Conservation (phyloP, 176 grass and related monocot genomes). For the Dendrocalamus sinicus region DNA sequence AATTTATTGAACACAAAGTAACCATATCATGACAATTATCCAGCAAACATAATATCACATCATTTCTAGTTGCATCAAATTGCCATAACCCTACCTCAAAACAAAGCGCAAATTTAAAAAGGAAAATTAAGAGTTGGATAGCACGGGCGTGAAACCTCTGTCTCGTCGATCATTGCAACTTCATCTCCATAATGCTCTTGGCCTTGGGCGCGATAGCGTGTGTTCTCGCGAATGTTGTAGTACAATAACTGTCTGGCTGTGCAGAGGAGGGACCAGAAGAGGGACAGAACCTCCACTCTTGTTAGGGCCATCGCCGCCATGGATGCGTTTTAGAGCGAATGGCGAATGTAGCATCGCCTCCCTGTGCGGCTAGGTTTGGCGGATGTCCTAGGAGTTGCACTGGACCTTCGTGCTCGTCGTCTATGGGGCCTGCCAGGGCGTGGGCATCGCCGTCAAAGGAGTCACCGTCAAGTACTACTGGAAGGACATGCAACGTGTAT, state of each 20-base stretch:
- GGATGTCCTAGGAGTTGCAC: too few species aligned
- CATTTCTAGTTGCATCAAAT: not conserved
- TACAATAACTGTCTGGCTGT: constrained; percentile 68
- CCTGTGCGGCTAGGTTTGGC: too few species aligned
- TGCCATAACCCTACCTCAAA: not conserved
- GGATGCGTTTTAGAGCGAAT: too few species aligned
- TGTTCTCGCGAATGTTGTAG: constrained; percentile 95
- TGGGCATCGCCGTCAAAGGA: too few species aligned
- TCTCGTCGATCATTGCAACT: constrained; percentile 31
- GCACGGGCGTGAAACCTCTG: not conserved
- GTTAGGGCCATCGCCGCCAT: too few species aligned
- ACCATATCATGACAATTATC: constrained; percentile 27
- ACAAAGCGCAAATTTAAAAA: constrained; percentile 1
- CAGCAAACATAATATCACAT: not conserved
- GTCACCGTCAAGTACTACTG: too few species aligned
- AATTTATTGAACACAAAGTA: constrained; percentile 45
- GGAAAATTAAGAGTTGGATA: not conserved
- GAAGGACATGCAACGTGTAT: too few species aligned
- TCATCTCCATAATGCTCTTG: too few species aligned
- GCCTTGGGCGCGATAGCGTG: constrained; percentile 38
- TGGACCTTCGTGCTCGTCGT: too few species aligned
- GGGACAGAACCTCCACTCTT: too few species aligned
- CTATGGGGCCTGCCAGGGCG: too few species aligned
- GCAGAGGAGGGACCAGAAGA: constrained; percentile 66
- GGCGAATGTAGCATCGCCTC: too few species aligned